A percentile compares a stretch with the other conserved stretches of the same genome.
These are phyloP conservation scores for Anacardium occidentale DNA, from an alignment of 345 rosid species.

Conservation along the genomic window DNA sequence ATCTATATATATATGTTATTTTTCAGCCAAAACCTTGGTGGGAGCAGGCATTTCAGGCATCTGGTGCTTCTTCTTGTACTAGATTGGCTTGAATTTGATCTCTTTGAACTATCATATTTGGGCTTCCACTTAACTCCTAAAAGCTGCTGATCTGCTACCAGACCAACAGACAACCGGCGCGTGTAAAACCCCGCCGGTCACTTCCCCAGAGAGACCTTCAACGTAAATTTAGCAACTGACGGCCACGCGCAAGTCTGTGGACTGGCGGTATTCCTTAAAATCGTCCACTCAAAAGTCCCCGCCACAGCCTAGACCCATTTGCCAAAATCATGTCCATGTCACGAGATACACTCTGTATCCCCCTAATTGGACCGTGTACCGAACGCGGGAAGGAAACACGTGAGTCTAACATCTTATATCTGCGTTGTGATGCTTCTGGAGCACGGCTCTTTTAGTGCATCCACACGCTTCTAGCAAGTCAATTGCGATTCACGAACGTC, in stretches of 20 bases:
- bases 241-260: background rate
- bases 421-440: conserved; percentile 17
- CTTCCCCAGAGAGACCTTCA: no score
- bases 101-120: background rate
- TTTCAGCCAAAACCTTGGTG: no score
- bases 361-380: background rate
- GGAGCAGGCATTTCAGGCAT: no score
- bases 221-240: background rate
- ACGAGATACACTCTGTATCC: no score
- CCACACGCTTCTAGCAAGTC: conserved; percentile 29
- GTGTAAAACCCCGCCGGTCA: background rate
- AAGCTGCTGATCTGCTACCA: background rate
- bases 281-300: no score
- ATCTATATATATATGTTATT: no score
- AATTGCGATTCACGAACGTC: conserved; percentile 25
- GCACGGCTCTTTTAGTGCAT: conserved; percentile 33
- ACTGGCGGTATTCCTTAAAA: no score
- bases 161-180: conserved; percentile 1
- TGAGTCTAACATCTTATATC: conserved; percentile 8
- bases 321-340: no score
- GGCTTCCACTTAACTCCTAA: background rate
- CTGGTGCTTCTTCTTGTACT: no score
- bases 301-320: no score
- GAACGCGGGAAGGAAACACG: background rate
- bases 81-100: no score